These are phyloP conservation scores for Actinomortierella ambigua DNA, from an alignment of 371 early-diverging fungal genomes.

Conservation along the genomic window DNA sequence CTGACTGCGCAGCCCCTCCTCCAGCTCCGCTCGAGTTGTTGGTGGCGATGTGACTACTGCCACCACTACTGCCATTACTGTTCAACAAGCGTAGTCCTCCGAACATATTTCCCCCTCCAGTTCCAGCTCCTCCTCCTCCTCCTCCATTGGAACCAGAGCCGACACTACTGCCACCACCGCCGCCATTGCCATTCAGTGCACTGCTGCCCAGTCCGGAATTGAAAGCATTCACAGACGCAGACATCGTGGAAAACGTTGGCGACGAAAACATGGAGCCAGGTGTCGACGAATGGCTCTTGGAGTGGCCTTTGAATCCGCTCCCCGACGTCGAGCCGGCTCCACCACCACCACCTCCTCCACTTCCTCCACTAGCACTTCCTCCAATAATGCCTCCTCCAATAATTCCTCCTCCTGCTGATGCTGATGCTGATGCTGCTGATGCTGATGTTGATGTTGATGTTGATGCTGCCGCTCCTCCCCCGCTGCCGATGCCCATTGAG, in stretches of 20 bases:
- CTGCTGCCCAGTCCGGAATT: conserved; percentile 37
- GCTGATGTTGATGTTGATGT: conserved; percentile 28
- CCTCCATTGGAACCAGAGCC: not conserved
- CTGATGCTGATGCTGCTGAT: conserved; percentile 1
- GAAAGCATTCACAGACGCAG: conserved; percentile 42
- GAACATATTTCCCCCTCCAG: too few species aligned
- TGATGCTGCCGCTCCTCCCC: conserved; percentile 27
- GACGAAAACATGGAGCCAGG: conserved; percentile 38
- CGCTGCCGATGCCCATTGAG: conserved; percentile 14
- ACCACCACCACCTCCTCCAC: too few species aligned
- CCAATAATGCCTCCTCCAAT: too few species aligned
- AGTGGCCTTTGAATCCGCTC: too few species aligned
- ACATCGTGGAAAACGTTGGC: conserved; percentile 24
- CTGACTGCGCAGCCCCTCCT: conserved; percentile 5
- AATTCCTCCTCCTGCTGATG: too few species aligned
- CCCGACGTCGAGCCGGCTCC: too few species aligned
- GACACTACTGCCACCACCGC: not conserved
- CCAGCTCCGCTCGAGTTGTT: not conserved
- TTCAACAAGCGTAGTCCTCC: not conserved
- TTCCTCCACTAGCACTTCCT: too few species aligned
- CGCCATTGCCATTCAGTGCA: conserved; percentile 22
- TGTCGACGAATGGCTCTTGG: conserved; percentile 8
- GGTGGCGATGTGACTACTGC: not conserved
- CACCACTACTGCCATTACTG: conserved; percentile 1
- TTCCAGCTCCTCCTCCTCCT: too few species aligned